Evolutionary conservation across 805 yeast species (phyloP).

Genomic region (Huiozyma naganishii): DNA sequence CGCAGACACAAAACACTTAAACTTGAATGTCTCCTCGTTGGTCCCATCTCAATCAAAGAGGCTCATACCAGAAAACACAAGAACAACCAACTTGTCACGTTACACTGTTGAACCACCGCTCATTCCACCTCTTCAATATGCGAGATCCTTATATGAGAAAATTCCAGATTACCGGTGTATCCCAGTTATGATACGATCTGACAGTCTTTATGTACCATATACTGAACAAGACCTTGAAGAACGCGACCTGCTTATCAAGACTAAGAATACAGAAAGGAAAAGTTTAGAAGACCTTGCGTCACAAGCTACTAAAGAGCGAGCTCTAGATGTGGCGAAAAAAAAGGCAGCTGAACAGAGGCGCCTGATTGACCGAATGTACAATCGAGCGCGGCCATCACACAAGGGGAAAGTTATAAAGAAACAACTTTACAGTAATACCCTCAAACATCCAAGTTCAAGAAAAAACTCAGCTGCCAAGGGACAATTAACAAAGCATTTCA

Average conservation of each 20-base stretch:
- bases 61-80: background rate
- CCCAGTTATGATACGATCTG: constrained; percentile 19
- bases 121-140: constrained; percentile 22
- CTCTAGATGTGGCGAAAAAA: background rate
- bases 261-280: too few species aligned
- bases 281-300: background rate
- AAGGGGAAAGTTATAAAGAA: too few species aligned
- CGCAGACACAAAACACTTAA: too few species aligned
- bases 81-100: background rate
- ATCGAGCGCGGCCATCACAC: background rate
- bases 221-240: background rate
- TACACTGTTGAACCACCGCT: constrained; percentile 4
- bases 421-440: too few species aligned
- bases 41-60: background rate
- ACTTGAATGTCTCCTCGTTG: too few species aligned
- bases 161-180: constrained; percentile 22
- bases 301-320: constrained; percentile 1
- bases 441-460: too few species aligned
- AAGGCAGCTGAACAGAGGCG: constrained; percentile 17
- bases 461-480: too few species aligned
- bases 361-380: constrained; percentile 13
- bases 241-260: background rate
- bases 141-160: constrained; percentile 22
- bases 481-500: too few species aligned
- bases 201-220: constrained; percentile 1